Base-by-base conservation (phyloP, 2,329 filamentous ascomycete species). In the Aureobasidium pullulans region DNA sequence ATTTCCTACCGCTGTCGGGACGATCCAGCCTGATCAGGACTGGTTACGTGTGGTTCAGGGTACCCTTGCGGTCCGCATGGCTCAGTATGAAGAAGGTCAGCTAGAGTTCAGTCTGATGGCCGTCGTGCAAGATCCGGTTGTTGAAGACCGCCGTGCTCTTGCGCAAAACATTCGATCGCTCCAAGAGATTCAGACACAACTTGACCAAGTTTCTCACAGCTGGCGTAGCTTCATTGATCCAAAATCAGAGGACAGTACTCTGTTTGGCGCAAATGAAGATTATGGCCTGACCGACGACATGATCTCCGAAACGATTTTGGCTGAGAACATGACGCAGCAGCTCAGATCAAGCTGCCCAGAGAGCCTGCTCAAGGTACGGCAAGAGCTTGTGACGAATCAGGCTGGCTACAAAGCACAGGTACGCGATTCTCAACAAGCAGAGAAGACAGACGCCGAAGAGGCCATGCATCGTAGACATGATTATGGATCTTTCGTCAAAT, bases 101-200 rank as follows among this genome's bases (percentile, higher is more conserved):
- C 80, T 89, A 32, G 81, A 86, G n/a, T 95, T 90, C 73, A 91
- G 84, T 63, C 82, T 96, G 39, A 78, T 96, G 50, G 86, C 89
- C 28, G 75, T 96, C 2, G 87, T 87, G 63, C 81, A 82, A 60
- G 87, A 86, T 60, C 85, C 89, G 0, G 71, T 88, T 1, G 66
- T 74, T 11, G 70, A 73, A 3, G 74, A 85, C 10, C 69, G 75
- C 31, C 64, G 70, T 16, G 64, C 77, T 68, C 60, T 81, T 61
- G 70, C 73, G 4, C 60, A 69, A 16, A 81, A 80, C 49, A 71
- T 82, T 49, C 76, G 74, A 62, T 70, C 69, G n/a, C 62, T 81
- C 16, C 66, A 72, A 34, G 63, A 65, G 4, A 64, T 79, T 4
- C 73, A 79, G 31, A 62, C 66, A 1, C 71, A 71, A 6, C 73